A percentile compares a stretch with the other conserved stretches of the same genome.
Evolutionary conservation across 345 rosid genomes (phyloP).

Genomic region (Limnanthes douglasii): DNA sequence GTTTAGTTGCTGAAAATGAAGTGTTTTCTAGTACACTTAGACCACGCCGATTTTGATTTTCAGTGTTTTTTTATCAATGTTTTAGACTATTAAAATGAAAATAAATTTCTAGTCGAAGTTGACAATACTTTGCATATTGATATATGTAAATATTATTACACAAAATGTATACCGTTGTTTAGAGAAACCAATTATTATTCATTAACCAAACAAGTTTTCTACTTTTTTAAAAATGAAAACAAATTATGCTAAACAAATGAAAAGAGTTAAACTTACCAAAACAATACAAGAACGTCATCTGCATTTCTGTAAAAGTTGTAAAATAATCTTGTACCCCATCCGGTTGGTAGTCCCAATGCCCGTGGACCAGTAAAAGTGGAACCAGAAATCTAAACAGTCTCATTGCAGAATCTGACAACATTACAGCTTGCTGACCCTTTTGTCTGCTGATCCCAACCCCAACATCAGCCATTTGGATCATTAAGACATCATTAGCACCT

Average conservation of each 20-base stretch:
- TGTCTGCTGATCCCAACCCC: slow-evolving; percentile 97
- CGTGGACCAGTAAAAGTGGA: slow-evolving; percentile 83
- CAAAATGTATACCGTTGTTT: too few species aligned
- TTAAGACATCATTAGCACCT: slow-evolving; percentile 99
- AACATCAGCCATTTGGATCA: slow-evolving; percentile 99
- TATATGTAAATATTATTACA: too few species aligned
- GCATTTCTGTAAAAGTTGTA: slow-evolving; percentile 99
- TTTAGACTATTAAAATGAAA: too few species aligned
- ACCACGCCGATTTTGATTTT: too few species aligned
- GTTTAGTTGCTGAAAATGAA: too few species aligned
- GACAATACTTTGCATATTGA: too few species aligned
- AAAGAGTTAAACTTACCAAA: slow-evolving; percentile 99
- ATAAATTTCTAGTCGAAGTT: too few species aligned
- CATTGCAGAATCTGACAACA: slow-evolving; percentile 98
- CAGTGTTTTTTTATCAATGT: too few species aligned
- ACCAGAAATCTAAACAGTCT: slow-evolving; percentile 95
- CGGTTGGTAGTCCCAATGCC: slow-evolving; percentile 99
- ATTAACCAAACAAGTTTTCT: neutral
- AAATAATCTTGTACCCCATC: slow-evolving; percentile 91
- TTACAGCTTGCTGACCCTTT: slow-evolving; percentile 98
- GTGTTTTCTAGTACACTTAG: too few species aligned
- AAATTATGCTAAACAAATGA: too few species aligned
- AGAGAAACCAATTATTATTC: too few species aligned
- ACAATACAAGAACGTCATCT: slow-evolving; percentile 63
- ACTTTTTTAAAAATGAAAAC: too few species aligned